Conservation (phyloP, 257 asterid species). For the Fraxinus excelsior region DNA sequence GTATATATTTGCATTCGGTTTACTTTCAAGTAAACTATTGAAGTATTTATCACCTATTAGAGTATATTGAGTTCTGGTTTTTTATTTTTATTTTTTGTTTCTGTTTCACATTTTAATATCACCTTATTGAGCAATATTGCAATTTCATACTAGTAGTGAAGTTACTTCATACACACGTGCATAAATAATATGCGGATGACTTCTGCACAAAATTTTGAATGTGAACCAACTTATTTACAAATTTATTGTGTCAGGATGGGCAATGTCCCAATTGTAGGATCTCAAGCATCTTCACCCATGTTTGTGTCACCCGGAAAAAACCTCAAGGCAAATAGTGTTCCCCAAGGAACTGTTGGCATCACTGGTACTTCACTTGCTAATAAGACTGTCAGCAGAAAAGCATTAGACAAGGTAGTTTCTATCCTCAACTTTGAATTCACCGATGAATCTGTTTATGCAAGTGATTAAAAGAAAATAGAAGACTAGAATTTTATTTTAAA, state of each 20-base stretch:
- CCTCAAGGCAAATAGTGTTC: conserved; percentile 39
- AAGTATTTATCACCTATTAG: neutral
- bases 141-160: conserved; percentile 4
- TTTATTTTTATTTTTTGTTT: neutral
- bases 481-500: neutral
- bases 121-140: neutral
- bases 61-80: neutral
- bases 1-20: neutral
- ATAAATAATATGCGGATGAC: neutral
- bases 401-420: conserved; percentile 80
- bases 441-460: neutral
- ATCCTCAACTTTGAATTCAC: conserved; percentile 20
- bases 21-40: neutral
- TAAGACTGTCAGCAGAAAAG: conserved; percentile 90
- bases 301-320: conserved; percentile 42
- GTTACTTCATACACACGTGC: conserved; percentile 5
- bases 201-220: neutral
- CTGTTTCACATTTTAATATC: neutral
- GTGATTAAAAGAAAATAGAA: neutral
- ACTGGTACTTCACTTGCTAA: conserved; percentile 44
- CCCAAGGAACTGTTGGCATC: conserved; percentile 38
- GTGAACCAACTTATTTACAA: conserved; percentile 14
- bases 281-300: conserved; percentile 36
- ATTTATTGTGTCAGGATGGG: no score
- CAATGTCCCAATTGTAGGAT: conserved; percentile 37